Evolutionary conservation across 108 stramenopile genomes (phyloP), one percentile per base, ranked within the genome.

Genomic region (Chaetoceros tenuissimus): DNA sequence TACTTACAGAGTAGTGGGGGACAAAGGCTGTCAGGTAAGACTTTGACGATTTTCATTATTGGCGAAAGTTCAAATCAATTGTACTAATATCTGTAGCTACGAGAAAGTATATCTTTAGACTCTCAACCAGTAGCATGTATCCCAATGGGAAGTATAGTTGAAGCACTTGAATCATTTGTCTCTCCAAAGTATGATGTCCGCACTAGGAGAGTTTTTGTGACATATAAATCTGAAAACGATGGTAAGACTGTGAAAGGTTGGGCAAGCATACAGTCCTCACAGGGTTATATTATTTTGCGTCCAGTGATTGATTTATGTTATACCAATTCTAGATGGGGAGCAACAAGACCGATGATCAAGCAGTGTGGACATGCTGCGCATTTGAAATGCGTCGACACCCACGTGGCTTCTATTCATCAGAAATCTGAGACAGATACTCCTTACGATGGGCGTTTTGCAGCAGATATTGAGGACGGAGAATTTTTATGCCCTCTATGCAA

Each of bases 361-460:
- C 82, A 78, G 49, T 99, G 98, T 63, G 96, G 98, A 17, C 98
- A 99, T 75, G 94, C 95, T 23, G 92, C 94, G n/a, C 98, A 99
- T 72, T 56, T 89, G 50, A 58, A 62, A 24, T 99, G 98, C 69
- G 94, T 90, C 48, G 94, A 96, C 51, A 71, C 83, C 20, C 97
- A 94, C 61, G 88, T 78, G 28, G 69, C 93, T 0, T 92, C 93
- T 24, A 67, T 95, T n/a, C 80, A 92, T 46, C 87, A 94, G 44
- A 78, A 85, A 13, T 73, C 88, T 5, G 75, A 75, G 27, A 75
- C 67, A 17, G 86, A 87, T 16, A 86, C 93, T 55, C 81, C 87
- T 24, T 95, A 82, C 63, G 93, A 95, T 55, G 97, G 94, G 27
- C 70, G 93, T 3, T 89, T 89, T 63, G 85, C 88, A 43, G 89